Base-by-base conservation (phyloP, 306 rosid genomes). In the Coriaria nepalensis region DNA sequence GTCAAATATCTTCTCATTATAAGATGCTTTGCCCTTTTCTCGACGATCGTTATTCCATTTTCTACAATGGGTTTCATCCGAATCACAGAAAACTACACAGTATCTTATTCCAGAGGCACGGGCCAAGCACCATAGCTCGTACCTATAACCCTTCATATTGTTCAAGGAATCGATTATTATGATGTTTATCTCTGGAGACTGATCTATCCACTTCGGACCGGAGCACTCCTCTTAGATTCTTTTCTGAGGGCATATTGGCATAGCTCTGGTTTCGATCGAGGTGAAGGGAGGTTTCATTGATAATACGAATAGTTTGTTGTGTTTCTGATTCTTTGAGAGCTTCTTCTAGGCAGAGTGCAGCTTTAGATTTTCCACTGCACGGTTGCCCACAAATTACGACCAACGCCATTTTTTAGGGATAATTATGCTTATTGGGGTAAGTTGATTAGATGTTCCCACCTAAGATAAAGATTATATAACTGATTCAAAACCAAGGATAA, bases 121-220 rank as follows among this genome's bases (percentile, higher is more conserved):
- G 51, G 98, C 98, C 71, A 90, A 77, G 66, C 98, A 90, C 98
- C 98, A 90, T 13, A 90, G 64, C 65, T 85, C 98, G 0, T 85
- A 90, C 49, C 98, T 71, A 43, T 90, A 90, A 58, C 98, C 95
- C 74, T 90, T 81, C 59, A 90, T 90, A 54, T 58, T 82, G 59
- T 90, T 90, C 79, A 90, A 72, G 45, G 94, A 85, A 71, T 90
- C 98, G 0, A 90, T 72, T 10, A 90, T 71, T 14, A 85, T 73
- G 40, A 85, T 68, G 50, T 45, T 45, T 73, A 37, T 85, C 98
- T 68, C 53, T 75, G 9, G 92, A 81, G 53, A 90, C 33, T 0
- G 95, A 79, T 56, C 98, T 64, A 57, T 90, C 95, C 8, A 85
- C 98, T 72, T 90, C 98, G 0, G 95, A 85, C 62, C 98, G 73